A percentile compares a stretch with the other conserved stretches of the same genome.
phyloP scores from a whole-genome alignment of 176 grass and related monocot species.

The Carex parvula region DNA sequence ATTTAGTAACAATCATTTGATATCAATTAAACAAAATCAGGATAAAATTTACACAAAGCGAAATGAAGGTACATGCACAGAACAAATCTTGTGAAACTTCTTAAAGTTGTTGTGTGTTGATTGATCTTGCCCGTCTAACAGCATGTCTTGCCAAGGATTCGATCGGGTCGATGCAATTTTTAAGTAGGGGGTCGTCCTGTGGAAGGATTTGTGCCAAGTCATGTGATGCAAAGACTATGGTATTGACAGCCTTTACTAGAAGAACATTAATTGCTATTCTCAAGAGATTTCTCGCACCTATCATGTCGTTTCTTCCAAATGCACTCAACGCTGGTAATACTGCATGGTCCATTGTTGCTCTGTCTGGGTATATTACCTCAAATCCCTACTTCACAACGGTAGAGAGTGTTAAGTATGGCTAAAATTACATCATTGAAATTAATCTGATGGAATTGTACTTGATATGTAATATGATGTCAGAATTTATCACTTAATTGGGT shows the following conservation, averaged over 20 bases:
- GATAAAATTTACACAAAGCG: background rate
- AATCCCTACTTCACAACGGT: constrained; percentile 39
- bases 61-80: background rate
- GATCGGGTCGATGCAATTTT: constrained; percentile 63
- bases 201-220: constrained; percentile 56
- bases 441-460: background rate
- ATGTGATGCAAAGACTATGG: constrained; percentile 63
- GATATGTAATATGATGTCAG: background rate
- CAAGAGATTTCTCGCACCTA: constrained; percentile 62
- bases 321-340: constrained; percentile 48
- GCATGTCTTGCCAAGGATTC: constrained; percentile 57
- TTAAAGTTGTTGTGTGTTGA: background rate
- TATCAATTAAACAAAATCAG: background rate
- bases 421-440: background rate
- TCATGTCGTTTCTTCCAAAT: constrained; percentile 60
- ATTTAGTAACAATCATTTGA: background rate
- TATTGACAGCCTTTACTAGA: constrained; percentile 62
- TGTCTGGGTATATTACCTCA: constrained; percentile 60
- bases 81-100: background rate
- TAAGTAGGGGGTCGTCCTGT: constrained; percentile 56
- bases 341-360: constrained; percentile 61
- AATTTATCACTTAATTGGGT: background rate
- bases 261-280: constrained; percentile 74
- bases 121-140: constrained; percentile 30
- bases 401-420: background rate